Conservation (phyloP, 1,284 basidiomycete genomes). For the Rhodotorula sp. region DNA sequence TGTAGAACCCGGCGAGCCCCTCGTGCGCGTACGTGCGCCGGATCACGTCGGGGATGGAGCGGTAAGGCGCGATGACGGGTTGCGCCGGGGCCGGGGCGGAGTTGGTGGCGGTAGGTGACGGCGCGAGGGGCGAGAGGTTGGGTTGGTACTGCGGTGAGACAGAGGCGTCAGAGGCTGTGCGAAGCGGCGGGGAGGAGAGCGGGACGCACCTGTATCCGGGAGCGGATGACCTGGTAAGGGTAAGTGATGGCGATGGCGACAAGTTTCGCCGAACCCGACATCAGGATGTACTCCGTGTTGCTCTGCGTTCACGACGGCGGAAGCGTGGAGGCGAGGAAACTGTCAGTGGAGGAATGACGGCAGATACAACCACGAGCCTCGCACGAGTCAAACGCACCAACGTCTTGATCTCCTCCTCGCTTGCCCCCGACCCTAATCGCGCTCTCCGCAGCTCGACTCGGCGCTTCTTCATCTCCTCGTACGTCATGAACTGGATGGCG, state of each 20-base stretch:
- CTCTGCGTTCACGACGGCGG: conserved; percentile 58
- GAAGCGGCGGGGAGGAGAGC: neutral
- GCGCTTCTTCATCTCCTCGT: conserved; percentile 93
- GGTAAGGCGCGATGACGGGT: conserved; percentile 61
- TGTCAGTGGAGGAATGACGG: neutral
- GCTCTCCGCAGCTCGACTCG: conserved; percentile 62
- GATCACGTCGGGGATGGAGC: conserved; percentile 77
- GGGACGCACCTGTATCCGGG: conserved; percentile 77
- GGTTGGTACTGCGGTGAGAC: conserved; percentile 12
- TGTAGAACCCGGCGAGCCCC: conserved; percentile 85
- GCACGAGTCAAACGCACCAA: conserved; percentile 60
- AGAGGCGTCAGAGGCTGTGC: neutral
- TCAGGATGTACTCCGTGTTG: conserved; percentile 86
- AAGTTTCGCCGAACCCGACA: conserved; percentile 89
- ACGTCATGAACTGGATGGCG: conserved; percentile 92
- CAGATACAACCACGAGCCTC: too few relatives aligned
- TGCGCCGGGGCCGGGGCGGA: conserved; percentile 59
- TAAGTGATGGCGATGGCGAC: conserved; percentile 84
- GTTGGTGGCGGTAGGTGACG: neutral
- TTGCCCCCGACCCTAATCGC: conserved; percentile 54
- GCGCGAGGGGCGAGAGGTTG: neutral
- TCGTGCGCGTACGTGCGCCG: conserved; percentile 76
- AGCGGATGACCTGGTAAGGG: conserved; percentile 95
- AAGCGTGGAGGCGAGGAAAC: neutral
- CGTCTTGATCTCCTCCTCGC: conserved; percentile 71